These are phyloP conservation scores for Cordyceps farinosa DNA, from an alignment of 2,329 filamentous ascomycete species.

Conservation along the genomic window DNA sequence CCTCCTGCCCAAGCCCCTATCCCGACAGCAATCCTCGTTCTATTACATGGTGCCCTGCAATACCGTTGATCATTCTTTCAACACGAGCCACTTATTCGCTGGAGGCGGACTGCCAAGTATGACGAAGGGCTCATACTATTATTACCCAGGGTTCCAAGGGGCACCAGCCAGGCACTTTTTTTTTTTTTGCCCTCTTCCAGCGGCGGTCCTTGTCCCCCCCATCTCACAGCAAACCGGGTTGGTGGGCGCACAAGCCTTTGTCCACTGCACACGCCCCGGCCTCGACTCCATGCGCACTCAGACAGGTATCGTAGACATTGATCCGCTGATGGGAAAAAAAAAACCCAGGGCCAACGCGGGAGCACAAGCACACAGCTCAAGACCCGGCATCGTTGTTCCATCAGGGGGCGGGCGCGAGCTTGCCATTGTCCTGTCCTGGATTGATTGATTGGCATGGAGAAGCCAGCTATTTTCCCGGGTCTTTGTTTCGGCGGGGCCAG, in stretches of 20 bases:
- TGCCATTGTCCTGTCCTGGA: background rate
- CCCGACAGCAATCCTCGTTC: too few species aligned
- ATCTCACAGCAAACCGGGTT: background rate
- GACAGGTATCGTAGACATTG: background rate
- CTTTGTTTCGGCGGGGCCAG: background rate
- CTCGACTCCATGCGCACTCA: background rate
- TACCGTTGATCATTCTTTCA: background rate
- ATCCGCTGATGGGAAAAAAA: background rate
- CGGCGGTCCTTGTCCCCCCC: too few species aligned
- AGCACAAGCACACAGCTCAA: too few species aligned
- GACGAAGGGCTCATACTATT: background rate
- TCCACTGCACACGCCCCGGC: background rate
- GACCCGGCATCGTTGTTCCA: background rate
- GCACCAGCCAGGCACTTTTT: background rate
- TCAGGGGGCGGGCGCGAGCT: background rate
- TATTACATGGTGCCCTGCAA: too few species aligned
- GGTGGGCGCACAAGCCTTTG: background rate
- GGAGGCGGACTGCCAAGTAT: background rate
- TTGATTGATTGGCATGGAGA: slow-evolving; percentile 9
- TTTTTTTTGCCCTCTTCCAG: background rate
- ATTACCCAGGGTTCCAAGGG: slow-evolving; percentile 11
- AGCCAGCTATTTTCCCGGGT: background rate
- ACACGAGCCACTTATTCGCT: background rate
- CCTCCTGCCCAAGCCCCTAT: background rate
- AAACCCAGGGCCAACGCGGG: background rate